Base-by-base conservation (phyloP, 345 rosid species). In the Citrus medica region DNA sequence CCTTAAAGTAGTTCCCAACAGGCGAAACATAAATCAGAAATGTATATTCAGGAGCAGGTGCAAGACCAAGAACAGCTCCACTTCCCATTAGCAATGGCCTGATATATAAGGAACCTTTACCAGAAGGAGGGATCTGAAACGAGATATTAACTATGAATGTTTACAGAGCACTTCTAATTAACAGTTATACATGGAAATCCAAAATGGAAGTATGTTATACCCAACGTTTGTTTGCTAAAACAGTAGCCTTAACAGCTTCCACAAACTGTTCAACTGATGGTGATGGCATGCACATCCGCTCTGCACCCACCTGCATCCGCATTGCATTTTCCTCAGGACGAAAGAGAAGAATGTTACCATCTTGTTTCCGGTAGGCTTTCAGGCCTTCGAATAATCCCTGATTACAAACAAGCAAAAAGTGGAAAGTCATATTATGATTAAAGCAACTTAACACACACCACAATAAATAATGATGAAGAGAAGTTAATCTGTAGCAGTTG, bases 11-110 rank as follows among this genome's bases (percentile, higher is more conserved):
- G 91, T 96, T 94, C 69, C 98, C 99, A 3, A 96, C 98, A 38
- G 98, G 98, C 51, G 98, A 90, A 83, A 93, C 99, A 79, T 91
- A 96, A 78, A 94, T 83, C 76, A 96, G 81, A 83, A 96, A 94
- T 74, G 97, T 96, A 80, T 91, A 96, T 78, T 96, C 99, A 28
- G 98, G 98, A 68, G 98, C 91, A 81, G 99, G 99, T 8, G 97
- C 95, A 84, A 94, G 95, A 84, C 98, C 98, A 83, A 96, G 98
- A 86, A 95, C 94, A 73, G 98, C 95, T 81, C 99, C 99, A 80
- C 90, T 94, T 35, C 99, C 98, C 94, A 96, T 91, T 66, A 96
- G 85, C 89, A 96, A 88, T 70, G 97, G 99, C 83, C 98, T 88
- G 35, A 96, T 83, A 68, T 92, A 96, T 59, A 96, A 89, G 40